Evolutionary conservation across 352 stramenopile genomes (phyloP).

Genomic region (Globisporangium emineosum): DNA sequence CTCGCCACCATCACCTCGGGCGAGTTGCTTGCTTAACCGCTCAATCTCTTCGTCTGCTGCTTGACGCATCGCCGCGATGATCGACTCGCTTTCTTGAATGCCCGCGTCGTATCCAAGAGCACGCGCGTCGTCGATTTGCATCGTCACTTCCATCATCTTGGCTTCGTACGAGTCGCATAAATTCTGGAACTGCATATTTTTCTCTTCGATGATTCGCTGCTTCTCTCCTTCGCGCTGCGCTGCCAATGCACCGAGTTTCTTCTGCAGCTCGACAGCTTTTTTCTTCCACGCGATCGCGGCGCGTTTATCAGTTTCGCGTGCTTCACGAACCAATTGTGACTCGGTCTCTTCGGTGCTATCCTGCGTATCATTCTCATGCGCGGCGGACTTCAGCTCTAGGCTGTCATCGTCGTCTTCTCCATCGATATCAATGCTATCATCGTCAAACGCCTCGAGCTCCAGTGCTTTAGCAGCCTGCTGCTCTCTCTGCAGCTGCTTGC

Average conservation of each 20-base stretch:
- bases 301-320: constrained; percentile 36
- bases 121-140: constrained; percentile 73
- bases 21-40: constrained; percentile 21
- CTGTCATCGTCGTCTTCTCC: neutral
- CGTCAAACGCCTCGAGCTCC: constrained; percentile 26
- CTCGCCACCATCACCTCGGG: neutral
- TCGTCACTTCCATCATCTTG: constrained; percentile 67
- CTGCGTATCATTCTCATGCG: constrained; percentile 33
- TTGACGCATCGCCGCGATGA: constrained; percentile 57
- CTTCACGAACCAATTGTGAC: constrained; percentile 37
- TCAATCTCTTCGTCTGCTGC: constrained; percentile 39
- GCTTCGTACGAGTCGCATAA: constrained; percentile 71
- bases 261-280: constrained; percentile 63
- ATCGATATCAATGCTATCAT: constrained; percentile 22
- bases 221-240: constrained; percentile 49
- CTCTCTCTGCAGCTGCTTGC: constrained; percentile 24
- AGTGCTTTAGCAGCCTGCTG: constrained; percentile 22
- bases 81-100: constrained; percentile 69
- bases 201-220: constrained; percentile 36
- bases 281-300: constrained; percentile 65
- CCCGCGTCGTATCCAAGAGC: constrained; percentile 70
- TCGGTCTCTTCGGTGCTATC: constrained; percentile 20
- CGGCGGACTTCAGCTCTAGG: neutral
- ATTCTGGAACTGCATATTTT: constrained; percentile 56
- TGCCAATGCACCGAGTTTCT: constrained; percentile 40